Conservation (phyloP, 73 alveolate species). For the Stentor coeruleus region DNA sequence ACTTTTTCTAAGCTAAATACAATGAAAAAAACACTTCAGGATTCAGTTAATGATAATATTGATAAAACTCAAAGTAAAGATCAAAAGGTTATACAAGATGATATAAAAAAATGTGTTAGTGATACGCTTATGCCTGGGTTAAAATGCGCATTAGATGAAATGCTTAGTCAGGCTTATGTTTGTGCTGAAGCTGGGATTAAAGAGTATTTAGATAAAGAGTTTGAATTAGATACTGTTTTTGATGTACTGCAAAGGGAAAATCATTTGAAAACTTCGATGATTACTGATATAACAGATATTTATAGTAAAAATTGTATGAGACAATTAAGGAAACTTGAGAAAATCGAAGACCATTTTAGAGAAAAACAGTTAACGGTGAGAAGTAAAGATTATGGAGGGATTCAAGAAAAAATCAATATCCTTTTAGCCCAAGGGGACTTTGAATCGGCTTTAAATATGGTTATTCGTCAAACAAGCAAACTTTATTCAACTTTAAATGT, state of each 20-base stretch:
- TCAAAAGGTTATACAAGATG: background rate
- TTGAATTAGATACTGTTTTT: background rate
- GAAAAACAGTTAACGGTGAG: background rate
- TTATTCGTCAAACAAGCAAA: background rate
- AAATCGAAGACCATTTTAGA: background rate
- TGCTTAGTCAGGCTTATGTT: background rate
- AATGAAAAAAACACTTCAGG: background rate
- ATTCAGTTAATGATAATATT: background rate
- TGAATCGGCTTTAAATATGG: conserved; percentile 11
- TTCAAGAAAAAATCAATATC: background rate
- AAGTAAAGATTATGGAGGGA: background rate
- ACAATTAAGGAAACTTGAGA: background rate
- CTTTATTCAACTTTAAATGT: background rate
- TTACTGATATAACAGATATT: background rate
- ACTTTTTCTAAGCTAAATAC: background rate
- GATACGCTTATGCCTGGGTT: background rate
- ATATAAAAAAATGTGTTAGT: background rate
- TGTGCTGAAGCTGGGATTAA: background rate
- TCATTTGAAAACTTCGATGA: background rate
- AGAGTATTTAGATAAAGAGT: background rate
- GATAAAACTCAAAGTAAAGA: background rate
- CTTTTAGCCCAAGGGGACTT: conserved; percentile 14
- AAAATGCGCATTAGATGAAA: background rate
- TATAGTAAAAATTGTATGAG: background rate
- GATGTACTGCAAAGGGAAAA: conserved; percentile 8